These are phyloP conservation scores for Pseudocercospora musae DNA, from an alignment of 2,329 filamentous ascomycete genomes.

Conservation along the genomic window DNA sequence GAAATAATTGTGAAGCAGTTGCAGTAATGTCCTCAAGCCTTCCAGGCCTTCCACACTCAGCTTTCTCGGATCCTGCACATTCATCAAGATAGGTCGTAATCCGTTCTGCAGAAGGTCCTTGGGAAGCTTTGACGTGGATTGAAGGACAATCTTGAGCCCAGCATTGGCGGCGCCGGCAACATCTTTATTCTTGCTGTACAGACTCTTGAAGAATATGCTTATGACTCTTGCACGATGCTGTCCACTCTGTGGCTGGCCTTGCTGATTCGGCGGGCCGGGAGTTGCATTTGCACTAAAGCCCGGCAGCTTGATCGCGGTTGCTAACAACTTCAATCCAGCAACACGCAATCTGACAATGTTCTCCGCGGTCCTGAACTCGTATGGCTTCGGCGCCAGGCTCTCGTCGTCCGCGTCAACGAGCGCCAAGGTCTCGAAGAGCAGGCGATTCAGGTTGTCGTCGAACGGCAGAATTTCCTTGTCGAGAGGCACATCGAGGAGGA, in stretches of 20 bases:
- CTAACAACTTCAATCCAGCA: conserved; percentile 87
- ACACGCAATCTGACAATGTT: conserved; percentile 88
- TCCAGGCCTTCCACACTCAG: conserved; percentile 86
- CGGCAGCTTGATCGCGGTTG: conserved; percentile 87
- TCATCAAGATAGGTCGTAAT: conserved; percentile 90
- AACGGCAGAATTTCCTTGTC: conserved; percentile 74
- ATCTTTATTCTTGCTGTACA: conserved; percentile 88
- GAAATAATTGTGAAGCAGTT: conserved; percentile 94
- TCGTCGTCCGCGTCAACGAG: conserved; percentile 94
- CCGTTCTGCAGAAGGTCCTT: conserved; percentile 95
- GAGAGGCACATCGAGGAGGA: conserved; percentile 83
- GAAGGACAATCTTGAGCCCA: conserved; percentile 81
- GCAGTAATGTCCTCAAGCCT: conserved; percentile 82
- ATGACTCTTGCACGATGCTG: conserved; percentile 65
- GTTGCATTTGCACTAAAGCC: conserved; percentile 71
- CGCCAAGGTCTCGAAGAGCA: conserved; percentile 90
- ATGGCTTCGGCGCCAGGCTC: conserved; percentile 83
- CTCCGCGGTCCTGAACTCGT: conserved; percentile 92
- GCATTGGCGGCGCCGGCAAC: conserved; percentile 93
- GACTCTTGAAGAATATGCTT: conserved; percentile 93
- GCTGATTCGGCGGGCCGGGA: conserved; percentile 14
- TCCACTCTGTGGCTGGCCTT: conserved; percentile 53
- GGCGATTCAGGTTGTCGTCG: conserved; percentile 83
- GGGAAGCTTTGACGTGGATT: conserved; percentile 84
- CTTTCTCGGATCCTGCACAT: conserved; percentile 88